phyloP scores from a whole-genome alignment of 2,329 filamentous ascomycete species.

The Talaromyces amestolkiae region DNA sequence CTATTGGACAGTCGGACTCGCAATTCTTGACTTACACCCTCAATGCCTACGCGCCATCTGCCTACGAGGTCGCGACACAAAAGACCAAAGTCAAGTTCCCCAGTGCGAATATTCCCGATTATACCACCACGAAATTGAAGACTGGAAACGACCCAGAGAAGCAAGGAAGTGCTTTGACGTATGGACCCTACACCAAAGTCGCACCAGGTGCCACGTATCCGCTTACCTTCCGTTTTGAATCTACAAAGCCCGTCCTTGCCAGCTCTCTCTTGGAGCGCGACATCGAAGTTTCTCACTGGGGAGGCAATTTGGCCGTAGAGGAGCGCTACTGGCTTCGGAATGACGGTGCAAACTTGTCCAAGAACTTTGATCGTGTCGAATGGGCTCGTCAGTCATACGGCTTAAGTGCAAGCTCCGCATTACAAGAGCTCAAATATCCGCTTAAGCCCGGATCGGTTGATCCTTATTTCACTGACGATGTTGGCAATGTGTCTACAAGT shows the following conservation, averaged over 20 bases:
- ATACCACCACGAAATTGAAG: constrained; percentile 67
- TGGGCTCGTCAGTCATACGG: constrained; percentile 68
- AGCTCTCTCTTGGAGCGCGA: constrained; percentile 79
- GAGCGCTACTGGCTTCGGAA: constrained; percentile 89
- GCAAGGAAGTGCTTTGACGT: constrained; percentile 80
- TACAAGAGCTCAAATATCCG: constrained; percentile 78
- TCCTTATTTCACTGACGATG: constrained; percentile 91
- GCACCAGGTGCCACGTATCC: constrained; percentile 72
- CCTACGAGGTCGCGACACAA: constrained; percentile 84
- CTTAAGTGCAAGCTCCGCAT: constrained; percentile 69
- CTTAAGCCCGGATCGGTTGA: constrained; percentile 76
- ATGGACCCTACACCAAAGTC: constrained; percentile 80
- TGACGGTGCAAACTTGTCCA: constrained; percentile 73
- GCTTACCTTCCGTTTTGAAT: constrained; percentile 84
- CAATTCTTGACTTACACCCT: constrained; percentile 86
- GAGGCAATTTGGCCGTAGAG: constrained; percentile 91
- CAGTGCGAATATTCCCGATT: constrained; percentile 75
- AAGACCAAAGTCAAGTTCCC: constrained; percentile 96
- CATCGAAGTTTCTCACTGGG: constrained; percentile 96
- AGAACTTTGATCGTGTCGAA: constrained; percentile 72
- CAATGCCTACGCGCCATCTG: constrained; percentile 78
- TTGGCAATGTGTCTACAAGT: constrained; percentile 95
- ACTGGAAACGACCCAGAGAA: constrained; percentile 70
- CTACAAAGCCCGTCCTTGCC: constrained; percentile 85
- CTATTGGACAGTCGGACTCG: constrained; percentile 77